These are phyloP conservation scores for Phlebopus sp. DNA, from an alignment of 1,284 basidiomycete species.

Conservation along the genomic window DNA sequence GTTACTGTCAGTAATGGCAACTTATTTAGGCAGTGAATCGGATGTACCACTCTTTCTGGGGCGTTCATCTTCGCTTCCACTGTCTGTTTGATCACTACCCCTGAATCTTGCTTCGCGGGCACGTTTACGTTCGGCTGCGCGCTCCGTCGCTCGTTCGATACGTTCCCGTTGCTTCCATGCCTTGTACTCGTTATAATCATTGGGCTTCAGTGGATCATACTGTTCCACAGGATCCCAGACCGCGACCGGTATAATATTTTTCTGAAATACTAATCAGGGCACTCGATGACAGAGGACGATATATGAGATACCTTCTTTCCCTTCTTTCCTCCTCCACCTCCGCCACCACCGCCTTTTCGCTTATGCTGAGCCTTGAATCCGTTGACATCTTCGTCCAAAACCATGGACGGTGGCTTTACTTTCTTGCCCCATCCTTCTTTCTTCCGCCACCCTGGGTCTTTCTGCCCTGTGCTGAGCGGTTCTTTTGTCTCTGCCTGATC, in stretches of 20 bases:
- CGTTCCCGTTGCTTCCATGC: constrained; percentile 70
- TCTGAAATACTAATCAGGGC: constrained; percentile 37
- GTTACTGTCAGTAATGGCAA: constrained; percentile 2
- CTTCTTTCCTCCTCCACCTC: constrained; percentile 61
- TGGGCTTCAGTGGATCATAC: constrained; percentile 79
- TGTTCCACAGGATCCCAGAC: constrained; percentile 76
- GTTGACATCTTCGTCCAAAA: constrained; percentile 83
- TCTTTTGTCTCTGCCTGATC: constrained; percentile 24
- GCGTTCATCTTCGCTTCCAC: constrained; percentile 64
- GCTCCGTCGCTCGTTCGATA: constrained; percentile 63
- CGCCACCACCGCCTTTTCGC: constrained; percentile 43
- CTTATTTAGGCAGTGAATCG: background rate
- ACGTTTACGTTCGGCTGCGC: constrained; percentile 58
- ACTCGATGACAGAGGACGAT: constrained; percentile 4
- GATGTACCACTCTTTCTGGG: constrained; percentile 67
- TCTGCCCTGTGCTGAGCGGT: constrained; percentile 1
- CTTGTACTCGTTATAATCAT: constrained; percentile 86
- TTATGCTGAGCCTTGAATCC: constrained; percentile 63
- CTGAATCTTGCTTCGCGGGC: constrained; percentile 51
- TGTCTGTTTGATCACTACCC: constrained; percentile 65
- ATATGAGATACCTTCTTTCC: constrained; percentile 35
- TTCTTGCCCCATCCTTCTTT: constrained; percentile 76
- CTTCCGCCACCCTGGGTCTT: constrained; percentile 21
- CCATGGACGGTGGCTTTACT: constrained; percentile 85
- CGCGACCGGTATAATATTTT: constrained; percentile 46